phyloP scores from a whole-genome alignment of 805 yeast species.

The Sungouiella blattae region DNA sequence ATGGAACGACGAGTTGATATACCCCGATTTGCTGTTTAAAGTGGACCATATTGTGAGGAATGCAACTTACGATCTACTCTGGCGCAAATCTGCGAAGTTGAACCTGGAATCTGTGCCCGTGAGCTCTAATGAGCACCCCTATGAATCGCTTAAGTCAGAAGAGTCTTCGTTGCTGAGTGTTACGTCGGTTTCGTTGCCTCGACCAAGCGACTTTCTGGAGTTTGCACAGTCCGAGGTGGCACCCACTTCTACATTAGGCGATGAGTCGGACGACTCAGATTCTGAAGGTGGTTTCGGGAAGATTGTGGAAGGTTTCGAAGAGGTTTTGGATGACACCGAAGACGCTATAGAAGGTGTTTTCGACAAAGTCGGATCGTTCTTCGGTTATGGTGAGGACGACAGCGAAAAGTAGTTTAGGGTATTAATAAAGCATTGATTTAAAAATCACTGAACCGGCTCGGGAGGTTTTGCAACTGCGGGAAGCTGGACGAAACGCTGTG shows the following conservation, averaged over 20 bases:
- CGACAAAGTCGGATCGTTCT: conserved; percentile 7
- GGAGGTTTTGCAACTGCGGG: no score
- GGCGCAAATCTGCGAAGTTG: conserved; percentile 18
- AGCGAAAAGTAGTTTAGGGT: no score
- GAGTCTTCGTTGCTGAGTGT: conserved; percentile 19
- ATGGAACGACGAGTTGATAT: conserved; percentile 47
- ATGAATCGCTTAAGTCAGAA: conserved; percentile 20
- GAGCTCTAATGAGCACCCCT: conserved; percentile 23
- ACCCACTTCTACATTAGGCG: conserved; percentile 1
- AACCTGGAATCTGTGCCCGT: conserved; percentile 10
- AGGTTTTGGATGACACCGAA: conserved; percentile 14
- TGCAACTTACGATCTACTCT: conserved; percentile 51
- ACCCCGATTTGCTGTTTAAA: conserved; percentile 50
- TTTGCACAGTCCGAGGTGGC: not conserved
- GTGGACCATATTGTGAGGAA: conserved; percentile 42
- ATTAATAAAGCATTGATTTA: no score
- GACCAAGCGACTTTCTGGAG: conserved; percentile 25
- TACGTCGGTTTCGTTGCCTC: conserved; percentile 18
- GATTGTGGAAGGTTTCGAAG: conserved; percentile 15
- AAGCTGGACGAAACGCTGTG: no score
- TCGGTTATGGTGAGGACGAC: not conserved
- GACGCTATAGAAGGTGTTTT: conserved; percentile 13
- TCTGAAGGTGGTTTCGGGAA: conserved; percentile 4
- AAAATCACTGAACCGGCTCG: no score
- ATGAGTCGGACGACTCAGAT: not conserved